Percentiles rank a stretch among this genome's conserved stretches.
Conservation (phyloP, 768 basidiomycete species). For the Punctularia strigosozonata region DNA sequence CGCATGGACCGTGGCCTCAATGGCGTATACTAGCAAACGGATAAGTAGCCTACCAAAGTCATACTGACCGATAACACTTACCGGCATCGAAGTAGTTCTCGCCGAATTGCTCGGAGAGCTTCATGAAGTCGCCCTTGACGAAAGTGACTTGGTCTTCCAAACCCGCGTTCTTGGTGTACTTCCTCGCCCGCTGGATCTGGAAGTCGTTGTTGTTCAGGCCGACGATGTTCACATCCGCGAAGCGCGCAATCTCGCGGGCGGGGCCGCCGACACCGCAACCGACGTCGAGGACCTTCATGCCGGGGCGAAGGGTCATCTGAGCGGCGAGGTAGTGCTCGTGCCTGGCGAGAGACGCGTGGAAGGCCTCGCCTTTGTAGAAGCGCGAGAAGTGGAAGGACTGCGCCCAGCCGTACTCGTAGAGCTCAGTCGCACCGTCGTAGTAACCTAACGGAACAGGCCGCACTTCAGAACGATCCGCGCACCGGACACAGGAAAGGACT, state of each 20-base stretch:
- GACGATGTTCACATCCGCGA: slow-evolving; percentile 73
- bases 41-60: slow-evolving; percentile 1
- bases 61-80: slow-evolving; percentile 21
- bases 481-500: slow-evolving; percentile 11
- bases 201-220: slow-evolving; percentile 96
- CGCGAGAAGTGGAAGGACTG: slow-evolving; percentile 94
- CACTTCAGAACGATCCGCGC: not conserved
- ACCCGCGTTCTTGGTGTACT: slow-evolving; percentile 69
- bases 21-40: slow-evolving; percentile 71
- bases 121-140: slow-evolving; percentile 95
- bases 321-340: slow-evolving; percentile 96
- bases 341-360: slow-evolving; percentile 68
- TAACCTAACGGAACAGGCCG: slow-evolving; percentile 47
- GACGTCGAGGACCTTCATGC: slow-evolving; percentile 95
- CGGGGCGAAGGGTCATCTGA: slow-evolving; percentile 72
- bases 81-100: slow-evolving; percentile 92
- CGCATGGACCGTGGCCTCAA: slow-evolving; percentile 96
- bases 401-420: slow-evolving; percentile 93
- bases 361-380: slow-evolving; percentile 86
- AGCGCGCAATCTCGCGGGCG: slow-evolving; percentile 88
- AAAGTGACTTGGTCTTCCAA: slow-evolving; percentile 70
- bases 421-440: slow-evolving; percentile 91
- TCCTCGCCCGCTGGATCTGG: slow-evolving; percentile 79
- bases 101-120: slow-evolving; percentile 82
- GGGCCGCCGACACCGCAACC: slow-evolving; percentile 98